Conservation (phyloP, 2,329 filamentous ascomycete species). For the Cercospora sp. region DNA sequence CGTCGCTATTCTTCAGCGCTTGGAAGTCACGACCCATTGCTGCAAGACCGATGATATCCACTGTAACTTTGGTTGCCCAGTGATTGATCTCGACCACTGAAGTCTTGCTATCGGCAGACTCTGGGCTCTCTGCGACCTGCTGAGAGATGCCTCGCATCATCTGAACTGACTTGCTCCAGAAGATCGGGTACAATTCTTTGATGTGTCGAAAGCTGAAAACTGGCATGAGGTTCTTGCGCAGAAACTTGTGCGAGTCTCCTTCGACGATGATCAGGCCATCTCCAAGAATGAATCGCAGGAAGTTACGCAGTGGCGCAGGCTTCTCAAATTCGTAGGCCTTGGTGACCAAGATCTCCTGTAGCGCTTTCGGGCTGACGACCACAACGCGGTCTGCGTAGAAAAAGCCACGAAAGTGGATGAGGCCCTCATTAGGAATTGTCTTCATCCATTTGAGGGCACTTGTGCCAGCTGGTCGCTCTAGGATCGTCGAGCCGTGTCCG, state of each 20-base stretch:
- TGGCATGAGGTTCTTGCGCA: conserved; percentile 73
- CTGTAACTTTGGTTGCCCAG: conserved; percentile 47
- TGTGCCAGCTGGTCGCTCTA: conserved; percentile 39
- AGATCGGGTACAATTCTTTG: conserved; percentile 79
- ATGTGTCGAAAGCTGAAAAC: conserved; percentile 84
- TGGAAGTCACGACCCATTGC: conserved; percentile 48
- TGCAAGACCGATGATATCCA: conserved; percentile 51
- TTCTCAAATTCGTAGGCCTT: conserved; percentile 58
- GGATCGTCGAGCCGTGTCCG: conserved; percentile 41
- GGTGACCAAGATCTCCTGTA: conserved; percentile 55
- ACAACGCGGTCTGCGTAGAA: conserved; percentile 43
- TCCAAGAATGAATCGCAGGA: conserved; percentile 52
- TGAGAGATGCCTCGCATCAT: conserved; percentile 63
- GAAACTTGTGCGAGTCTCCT: conserved; percentile 52
- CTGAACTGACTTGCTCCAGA: conserved; percentile 76
- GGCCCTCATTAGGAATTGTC: conserved; percentile 43
- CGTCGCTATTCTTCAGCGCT: conserved; percentile 43
- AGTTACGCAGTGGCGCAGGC: conserved; percentile 44
- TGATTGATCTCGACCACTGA: conserved; percentile 45
- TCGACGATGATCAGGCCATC: conserved; percentile 54
- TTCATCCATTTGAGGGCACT: conserved; percentile 41
- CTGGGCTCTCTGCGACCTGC: conserved; percentile 46
- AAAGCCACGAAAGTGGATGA: conserved; percentile 44
- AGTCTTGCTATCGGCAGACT: conserved; percentile 17
- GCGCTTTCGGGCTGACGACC: conserved; percentile 42